Evolutionary conservation across 2,329 filamentous ascomycete species (phyloP).

Genomic region (Fusarium sororula): DNA sequence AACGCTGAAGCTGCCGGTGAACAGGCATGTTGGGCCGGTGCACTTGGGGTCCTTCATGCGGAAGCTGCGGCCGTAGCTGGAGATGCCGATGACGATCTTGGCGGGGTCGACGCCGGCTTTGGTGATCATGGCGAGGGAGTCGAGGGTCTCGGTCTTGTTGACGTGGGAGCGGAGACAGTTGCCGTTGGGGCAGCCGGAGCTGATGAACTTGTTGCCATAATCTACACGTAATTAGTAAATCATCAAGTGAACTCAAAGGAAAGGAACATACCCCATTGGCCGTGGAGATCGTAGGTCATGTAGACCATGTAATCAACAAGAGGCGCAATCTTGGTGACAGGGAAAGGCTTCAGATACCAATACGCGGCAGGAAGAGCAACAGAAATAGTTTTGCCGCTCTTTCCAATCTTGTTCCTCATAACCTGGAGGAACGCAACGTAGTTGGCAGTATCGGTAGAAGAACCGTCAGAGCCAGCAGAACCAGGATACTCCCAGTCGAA

Average conservation of each 20-base stretch:
- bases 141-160: conserved; percentile 51
- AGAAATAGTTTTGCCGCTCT: conserved; percentile 45
- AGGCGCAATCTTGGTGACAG: conserved; percentile 45
- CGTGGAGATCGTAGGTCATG: conserved; percentile 51
- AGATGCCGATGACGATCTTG: conserved; percentile 45
- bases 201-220: conserved; percentile 40
- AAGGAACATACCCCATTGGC: conserved; percentile 43
- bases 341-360: conserved; percentile 52
- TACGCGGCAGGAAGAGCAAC: conserved; percentile 51
- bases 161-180: conserved; percentile 51
- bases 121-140: conserved; percentile 50
- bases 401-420: conserved; percentile 42
- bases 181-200: conserved; percentile 39
- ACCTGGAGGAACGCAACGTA: conserved; percentile 49
- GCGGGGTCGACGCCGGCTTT: conserved; percentile 47
- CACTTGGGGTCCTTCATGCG: conserved; percentile 40
- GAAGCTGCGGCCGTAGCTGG: conserved; percentile 45
- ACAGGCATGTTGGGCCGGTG: conserved; percentile 37
- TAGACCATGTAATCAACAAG: conserved; percentile 50
- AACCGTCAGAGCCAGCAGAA: conserved; percentile 37
- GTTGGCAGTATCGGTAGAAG: conserved; percentile 45
- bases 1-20: conserved; percentile 36
- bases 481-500: conserved; percentile 59
- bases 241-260: too few species aligned
- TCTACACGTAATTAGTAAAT: conserved; percentile 19